Percentiles rank a stretch among this genome's conserved stretches.
These are phyloP conservation scores for Bruguiera gymnorhiza DNA, from an alignment of 345 rosid species.

Conservation along the genomic window DNA sequence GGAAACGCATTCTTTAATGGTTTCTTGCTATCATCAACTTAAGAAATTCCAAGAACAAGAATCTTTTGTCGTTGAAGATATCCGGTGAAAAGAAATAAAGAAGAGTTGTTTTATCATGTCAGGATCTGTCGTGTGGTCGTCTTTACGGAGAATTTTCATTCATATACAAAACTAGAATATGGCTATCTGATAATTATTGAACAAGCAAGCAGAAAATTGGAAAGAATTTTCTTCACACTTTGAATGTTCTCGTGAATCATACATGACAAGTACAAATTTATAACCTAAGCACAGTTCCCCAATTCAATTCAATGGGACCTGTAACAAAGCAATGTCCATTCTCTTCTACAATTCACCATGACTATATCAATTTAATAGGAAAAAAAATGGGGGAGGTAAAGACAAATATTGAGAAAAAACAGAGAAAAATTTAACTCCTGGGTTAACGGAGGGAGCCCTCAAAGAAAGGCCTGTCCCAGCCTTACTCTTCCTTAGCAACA, in stretches of 20 bases:
- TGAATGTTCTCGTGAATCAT: constrained; percentile 36
- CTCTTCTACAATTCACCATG: constrained; percentile 41
- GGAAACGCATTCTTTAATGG: constrained; percentile 7
- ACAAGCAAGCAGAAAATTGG: constrained; percentile 2
- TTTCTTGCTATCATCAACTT: constrained; percentile 35
- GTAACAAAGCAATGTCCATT: constrained; percentile 48
- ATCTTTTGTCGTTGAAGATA: constrained; percentile 9
- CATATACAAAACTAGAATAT: background rate
- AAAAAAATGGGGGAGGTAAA: constrained; percentile 22
- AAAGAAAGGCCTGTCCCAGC: constrained; percentile 21
- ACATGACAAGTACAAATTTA: constrained; percentile 37
- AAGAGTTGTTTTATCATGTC: constrained; percentile 27
- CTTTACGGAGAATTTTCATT: background rate
- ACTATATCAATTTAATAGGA: constrained; percentile 16
- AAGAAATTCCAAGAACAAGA: constrained; percentile 24
- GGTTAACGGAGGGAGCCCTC: constrained; percentile 23
- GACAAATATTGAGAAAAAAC: constrained; percentile 23
- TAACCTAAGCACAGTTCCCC: constrained; percentile 41
- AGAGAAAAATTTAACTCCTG: constrained; percentile 4
- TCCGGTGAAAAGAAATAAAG: background rate
- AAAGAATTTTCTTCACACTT: constrained; percentile 49
- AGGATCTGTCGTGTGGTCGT: too few relatives aligned
- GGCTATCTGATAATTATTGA: background rate
- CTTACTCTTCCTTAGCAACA: constrained; percentile 34
- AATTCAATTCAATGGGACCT: constrained; percentile 35